Evolutionary conservation across 192 early-diverging fungal genomes (phyloP), one percentile per base, ranked within the genome.

Genomic region (Mortierella claussenii): DNA sequence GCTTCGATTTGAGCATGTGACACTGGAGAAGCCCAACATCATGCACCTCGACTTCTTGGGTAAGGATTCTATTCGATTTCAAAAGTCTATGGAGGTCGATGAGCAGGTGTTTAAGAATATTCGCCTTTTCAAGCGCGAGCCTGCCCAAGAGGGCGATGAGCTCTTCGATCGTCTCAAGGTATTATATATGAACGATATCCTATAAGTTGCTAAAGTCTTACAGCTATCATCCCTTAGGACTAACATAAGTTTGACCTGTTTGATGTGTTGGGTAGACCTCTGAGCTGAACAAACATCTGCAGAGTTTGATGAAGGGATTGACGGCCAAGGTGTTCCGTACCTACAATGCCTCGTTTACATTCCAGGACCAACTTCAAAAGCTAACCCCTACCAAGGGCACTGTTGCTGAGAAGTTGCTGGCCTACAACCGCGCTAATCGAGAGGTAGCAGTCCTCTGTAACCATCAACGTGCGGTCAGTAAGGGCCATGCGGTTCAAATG

Each of bases 251-350:
- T n/a, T n/a, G n/a, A n/a, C n/a, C n/a, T n/a, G n/a, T 1, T 55
- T 55, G 2, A 48, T 26, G 32, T n/a, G 31, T 11, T 26, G 9
- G 18, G 33, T 69, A 94, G 89, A 94, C 96, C 3, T 58, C 87
- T 1, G 63, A 81, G 40, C 81, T 99, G 54, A 99, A 99, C 80
- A 97, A 94, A 81, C 92, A 97, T 69, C 73, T 99, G 56, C 87
- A 89, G 28, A 88, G 64, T 33, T 88, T 92, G 65, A 98, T 97
- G 96, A 82, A 86, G 15, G 96, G 96, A 6, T 79, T 99, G 50
- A 96, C 95, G 6, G 97, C 96, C 48, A 99, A 99, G 79, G 97
- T 99, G 17, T 99, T 99, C 83, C 96, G 97, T 94, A 99, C 97
- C 24, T 97, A 89, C 81, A 99, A 99, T 68, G 97, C 97, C 8